Base-by-base conservation (phyloP, 345 rosid species). In the Microthlaspi erraticum region DNA sequence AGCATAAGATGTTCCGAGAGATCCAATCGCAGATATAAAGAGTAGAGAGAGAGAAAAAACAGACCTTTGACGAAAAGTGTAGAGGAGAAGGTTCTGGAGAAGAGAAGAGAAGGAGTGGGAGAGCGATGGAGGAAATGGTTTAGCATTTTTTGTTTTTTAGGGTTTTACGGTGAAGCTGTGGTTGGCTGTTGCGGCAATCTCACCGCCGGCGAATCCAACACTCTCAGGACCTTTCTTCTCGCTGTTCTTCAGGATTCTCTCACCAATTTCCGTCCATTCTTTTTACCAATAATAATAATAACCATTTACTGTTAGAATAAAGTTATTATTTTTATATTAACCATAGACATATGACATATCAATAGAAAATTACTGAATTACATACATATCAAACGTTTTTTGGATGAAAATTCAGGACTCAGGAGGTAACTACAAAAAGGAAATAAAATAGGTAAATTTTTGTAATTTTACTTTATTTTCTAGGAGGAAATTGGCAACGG, bases 41-140 rank as follows among this genome's bases (percentile, higher is more conserved):
- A 60, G 34, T 10, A 23, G 17, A 10, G 36, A 18, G 44, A n/a
- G 41, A 11, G 13, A 7, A 36, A 64, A 10, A 52, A n/a, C 4
- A 42, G 29, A 75, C 79, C 79, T 75, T 75, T 75, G 8, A 75
- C 79, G 59, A 61, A 44, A 54, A 75, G 70, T 3, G 52, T 75
- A 18, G 79, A 75, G 9, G 79, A 75, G 74, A 61, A 75, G 2
- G 51, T 31, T 62, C 79, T 75, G 74, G 32, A 62, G 38, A 68
- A 68, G 59, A 54, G 62, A 14, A 61, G 69, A 44, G 42, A 23
- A 53, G 66, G 39, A 58, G 65, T 6, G 50, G 8, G 49, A 41
- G 59, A 61, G 17, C 79, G 79, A 61, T 44, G 8, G 45, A 61
- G 44, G 17, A 75, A 33, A 18, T 31, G 52, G 0, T 8, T 53